Base-by-base conservation (phyloP, 148 eudicot species). In the Rhododendron kiyosumense region DNA sequence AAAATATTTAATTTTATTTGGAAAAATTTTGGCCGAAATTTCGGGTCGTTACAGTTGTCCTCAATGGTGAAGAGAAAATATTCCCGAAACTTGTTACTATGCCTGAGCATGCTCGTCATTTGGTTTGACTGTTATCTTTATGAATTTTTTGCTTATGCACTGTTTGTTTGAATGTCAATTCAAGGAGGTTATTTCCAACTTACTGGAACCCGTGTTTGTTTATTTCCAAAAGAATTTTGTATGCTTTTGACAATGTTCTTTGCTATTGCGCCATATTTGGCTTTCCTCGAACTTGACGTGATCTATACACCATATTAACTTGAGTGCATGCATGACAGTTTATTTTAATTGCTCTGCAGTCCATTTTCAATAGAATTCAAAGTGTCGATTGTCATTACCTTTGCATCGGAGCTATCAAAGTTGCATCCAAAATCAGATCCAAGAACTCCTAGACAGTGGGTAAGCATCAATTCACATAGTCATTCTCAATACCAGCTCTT, bases 321-420 rank as follows among this genome's bases (percentile, higher is more conserved):
- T 73, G 36, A 74, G 28, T 73, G 81, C 77, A 34, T 51, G 22
- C 36, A 20, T 73, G 34, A 81, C 43, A 48, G 26, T 15, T 51
- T n/a, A 30, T 57, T 57, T 43, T 28, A 10, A 8, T 65, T 30
- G 28, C 43, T 84, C 38, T 89, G 91, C 93, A 94, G 98, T 73
- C 93, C 95, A 43, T 94, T 94, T 45, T 93, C 98, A 26, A 88
- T 94, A 49, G 98, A 94, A 94, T 94, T 94, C 87, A 94, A 92
- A 87, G 87, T 92, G 73, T 89, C 89, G 8, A 90, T 93, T 46
- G 91, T 89, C 22, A 81, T 94, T 24, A 93, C 91, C 79, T 94
- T 94, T 82, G 86, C 89, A 83, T 90, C 98, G 34, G 94, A 92
- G 78, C 87, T 90, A 65, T 89, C 91, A 77, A 94, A 90, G 81